phyloP scores from a whole-genome alignment of 83 land plant genomes.

The Diphasiastrum complanatum region DNA sequence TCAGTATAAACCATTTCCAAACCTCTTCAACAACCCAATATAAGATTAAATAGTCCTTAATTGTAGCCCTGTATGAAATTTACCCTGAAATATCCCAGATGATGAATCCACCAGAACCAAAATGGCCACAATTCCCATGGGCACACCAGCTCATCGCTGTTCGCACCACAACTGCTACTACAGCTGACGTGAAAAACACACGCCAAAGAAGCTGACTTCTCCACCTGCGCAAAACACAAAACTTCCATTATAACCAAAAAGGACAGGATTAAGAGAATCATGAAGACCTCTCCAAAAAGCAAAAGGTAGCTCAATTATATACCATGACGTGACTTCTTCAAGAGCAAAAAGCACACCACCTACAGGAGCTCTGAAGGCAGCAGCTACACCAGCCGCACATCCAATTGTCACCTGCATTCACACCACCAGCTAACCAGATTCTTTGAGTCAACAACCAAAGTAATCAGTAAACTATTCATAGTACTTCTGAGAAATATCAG shows the following conservation, averaged over 20 bases:
- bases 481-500: too few relatives aligned
- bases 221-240: constrained; percentile 59
- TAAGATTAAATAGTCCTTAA: too few relatives aligned
- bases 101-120: constrained; percentile 97
- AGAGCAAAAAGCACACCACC: constrained; percentile 97
- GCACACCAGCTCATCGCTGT: constrained; percentile 98
- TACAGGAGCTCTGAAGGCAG: constrained; percentile 99
- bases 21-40: too few relatives aligned
- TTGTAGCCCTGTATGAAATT: too few relatives aligned
- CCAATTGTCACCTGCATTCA: constrained; percentile 92
- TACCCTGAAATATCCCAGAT: constrained; percentile 98
- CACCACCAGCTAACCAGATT: neutral
- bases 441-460: neutral
- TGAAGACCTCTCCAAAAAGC: too few relatives aligned
- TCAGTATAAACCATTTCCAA: too few relatives aligned
- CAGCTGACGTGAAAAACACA: constrained; percentile 95
- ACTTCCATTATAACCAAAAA: neutral
- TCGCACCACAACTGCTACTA: constrained; percentile 97
- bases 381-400: constrained; percentile 99
- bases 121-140: constrained; percentile 97
- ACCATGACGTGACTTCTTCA: constrained; percentile 99
- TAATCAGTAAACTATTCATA: neutral
- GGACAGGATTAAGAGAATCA: constrained; percentile 8
- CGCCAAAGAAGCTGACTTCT: constrained; percentile 99
- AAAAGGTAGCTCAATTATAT: constrained; percentile 21